These are phyloP conservation scores for Ceratocystis cubensis DNA, from an alignment of 2,329 filamentous ascomycete species.

Conservation along the genomic window DNA sequence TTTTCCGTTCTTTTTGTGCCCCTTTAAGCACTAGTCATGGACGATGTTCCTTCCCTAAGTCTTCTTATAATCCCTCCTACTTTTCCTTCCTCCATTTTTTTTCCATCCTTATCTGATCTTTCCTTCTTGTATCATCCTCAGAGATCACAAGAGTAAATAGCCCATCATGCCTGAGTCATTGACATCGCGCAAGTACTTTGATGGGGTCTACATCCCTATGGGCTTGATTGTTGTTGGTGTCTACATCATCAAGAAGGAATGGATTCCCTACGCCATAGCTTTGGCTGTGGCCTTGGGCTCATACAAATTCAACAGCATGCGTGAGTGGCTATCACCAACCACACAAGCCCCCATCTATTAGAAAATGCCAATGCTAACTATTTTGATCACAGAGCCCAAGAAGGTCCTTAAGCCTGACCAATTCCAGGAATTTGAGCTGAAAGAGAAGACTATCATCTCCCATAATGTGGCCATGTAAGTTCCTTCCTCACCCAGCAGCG, in stretches of 20 bases:
- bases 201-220: constrained; percentile 76
- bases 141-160: not conserved
- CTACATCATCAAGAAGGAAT: constrained; percentile 67
- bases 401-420: constrained; percentile 75
- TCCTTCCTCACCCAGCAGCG: not conserved
- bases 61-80: not conserved
- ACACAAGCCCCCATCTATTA: not conserved
- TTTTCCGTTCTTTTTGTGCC: not conserved
- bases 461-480: constrained; percentile 94
- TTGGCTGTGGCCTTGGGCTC: constrained; percentile 53
- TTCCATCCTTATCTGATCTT: constrained; percentile 10
- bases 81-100: constrained; percentile 12
- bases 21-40: not conserved
- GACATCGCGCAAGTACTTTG: constrained; percentile 51
- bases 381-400: constrained; percentile 45
- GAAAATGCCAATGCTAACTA: not conserved
- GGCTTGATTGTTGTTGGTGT: constrained; percentile 64
- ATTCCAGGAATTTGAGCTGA: constrained; percentile 87
- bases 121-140: not conserved
- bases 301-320: constrained; percentile 57
- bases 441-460: constrained; percentile 88
- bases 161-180: constrained; percentile 30
- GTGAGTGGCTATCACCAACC: constrained; percentile 39
- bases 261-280: constrained; percentile 55
- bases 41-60: not conserved